Percentiles rank a stretch among this genome's conserved stretches.
Evolutionary conservation across 2,329 filamentous ascomycete species (phyloP).

Genomic region (Phoma herbarum): DNA sequence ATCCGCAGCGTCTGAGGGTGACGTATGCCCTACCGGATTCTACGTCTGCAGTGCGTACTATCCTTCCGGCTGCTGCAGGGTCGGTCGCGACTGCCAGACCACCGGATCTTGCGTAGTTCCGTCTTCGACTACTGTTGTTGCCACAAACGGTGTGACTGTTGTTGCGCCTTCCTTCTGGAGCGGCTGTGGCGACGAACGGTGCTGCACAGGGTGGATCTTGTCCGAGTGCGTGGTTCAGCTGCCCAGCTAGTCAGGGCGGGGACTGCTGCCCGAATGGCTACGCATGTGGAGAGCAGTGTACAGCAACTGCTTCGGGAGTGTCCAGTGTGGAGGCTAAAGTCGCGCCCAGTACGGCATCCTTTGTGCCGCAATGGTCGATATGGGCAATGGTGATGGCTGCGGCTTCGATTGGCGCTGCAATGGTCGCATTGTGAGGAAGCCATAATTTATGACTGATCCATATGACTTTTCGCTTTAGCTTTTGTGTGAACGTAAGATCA

Average conservation of each 20-base stretch:
- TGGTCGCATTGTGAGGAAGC: constrained; percentile 48
- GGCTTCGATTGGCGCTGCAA: constrained; percentile 47
- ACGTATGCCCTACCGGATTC: constrained; percentile 83
- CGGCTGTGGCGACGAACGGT: constrained; percentile 47
- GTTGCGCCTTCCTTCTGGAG: constrained; percentile 69
- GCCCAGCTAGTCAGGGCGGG: constrained; percentile 70
- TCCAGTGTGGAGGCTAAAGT: constrained; percentile 47
- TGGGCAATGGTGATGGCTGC: constrained; percentile 45
- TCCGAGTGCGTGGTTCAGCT: constrained; percentile 81
- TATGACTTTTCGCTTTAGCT: not conserved
- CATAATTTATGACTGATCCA: constrained; percentile 4
- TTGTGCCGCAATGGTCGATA: constrained; percentile 37
- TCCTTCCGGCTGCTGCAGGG: constrained; percentile 85
- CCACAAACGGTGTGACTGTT: constrained; percentile 72
- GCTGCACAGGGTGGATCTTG: constrained; percentile 62
- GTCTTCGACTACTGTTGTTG: constrained; percentile 69
- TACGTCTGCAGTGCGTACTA: constrained; percentile 89
- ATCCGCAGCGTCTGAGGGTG: constrained; percentile 75
- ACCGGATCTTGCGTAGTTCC: constrained; percentile 73
- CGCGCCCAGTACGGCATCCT: constrained; percentile 49
- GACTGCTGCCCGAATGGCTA: constrained; percentile 80
- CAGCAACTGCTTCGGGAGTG: constrained; percentile 42
- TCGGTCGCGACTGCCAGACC: constrained; percentile 82
- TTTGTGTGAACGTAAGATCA: not conserved
- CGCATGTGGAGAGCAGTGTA: constrained; percentile 48